Base-by-base conservation (phyloP, 805 yeast genomes). In the Wickerhamiella allomyrinae region DNA sequence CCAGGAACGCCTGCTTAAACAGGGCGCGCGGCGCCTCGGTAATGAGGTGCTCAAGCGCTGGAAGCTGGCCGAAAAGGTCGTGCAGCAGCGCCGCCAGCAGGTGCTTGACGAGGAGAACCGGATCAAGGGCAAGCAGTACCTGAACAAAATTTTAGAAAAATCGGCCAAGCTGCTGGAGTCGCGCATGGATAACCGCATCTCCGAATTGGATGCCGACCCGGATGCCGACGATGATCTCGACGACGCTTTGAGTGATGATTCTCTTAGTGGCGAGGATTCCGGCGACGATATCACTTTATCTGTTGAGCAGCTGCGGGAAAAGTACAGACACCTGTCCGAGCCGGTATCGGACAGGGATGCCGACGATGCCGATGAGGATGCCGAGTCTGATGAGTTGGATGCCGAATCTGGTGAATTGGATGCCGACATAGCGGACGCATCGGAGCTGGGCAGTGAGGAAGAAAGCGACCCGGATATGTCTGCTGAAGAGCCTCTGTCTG, bases 141-240 rank as follows among this genome's bases (percentile, higher is more conserved):
- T 89, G 43, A 76, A 84, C 43, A 79, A 84, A 55, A 87, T 89
- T 69, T 65, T 89, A 44, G 94, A 87, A 54, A 91, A 87, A 54
- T 84, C 95, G 20, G 84, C 95, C 0, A 87, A 83, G 56, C 69
- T 89, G 27, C 66, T 89, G 22, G 95, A 86, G 47, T 93, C 94
- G 1, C 94, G 89, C 49, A 59, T 81, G 43, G 74, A 72, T 23
- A 44, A 45, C 29, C 40, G 43, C 21, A 48, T 45, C 2, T 33
- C 50, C 2, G 49, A 49, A 14, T 44, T 57, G 27, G 62, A 56
- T 21, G 46, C 34, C 29, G 57, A 50, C 6, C 57, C 41, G 9
- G 55, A 47, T 3, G 53, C 17, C 45, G 59, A 53, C 33, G 69
- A 23, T 7, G 29, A 7, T 6, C 36, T 24, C 7, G 54, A 50